A percentile compares a stretch with the other conserved stretches of the same genome.
phyloP scores from a whole-genome alignment of 805 yeast genomes.

The Wickerhamiella spandovensis region DNA sequence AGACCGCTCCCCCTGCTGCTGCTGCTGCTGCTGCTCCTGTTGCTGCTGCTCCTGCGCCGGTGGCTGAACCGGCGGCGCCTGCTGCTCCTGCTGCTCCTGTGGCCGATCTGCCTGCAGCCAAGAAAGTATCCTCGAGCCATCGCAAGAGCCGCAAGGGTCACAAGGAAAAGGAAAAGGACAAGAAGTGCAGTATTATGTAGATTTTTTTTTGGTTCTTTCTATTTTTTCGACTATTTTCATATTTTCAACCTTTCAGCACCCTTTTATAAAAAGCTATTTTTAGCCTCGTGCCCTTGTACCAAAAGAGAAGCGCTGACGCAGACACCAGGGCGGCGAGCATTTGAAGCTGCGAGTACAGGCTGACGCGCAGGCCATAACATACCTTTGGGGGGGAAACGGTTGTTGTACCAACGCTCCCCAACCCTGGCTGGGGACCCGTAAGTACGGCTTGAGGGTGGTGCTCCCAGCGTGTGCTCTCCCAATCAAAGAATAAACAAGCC shows the following conservation, averaged over 20 bases:
- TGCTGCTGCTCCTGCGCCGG: not conserved
- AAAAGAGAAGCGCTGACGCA: too few relatives aligned
- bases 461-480: too few relatives aligned
- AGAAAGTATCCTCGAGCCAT: not conserved
- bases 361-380: too few relatives aligned
- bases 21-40: not conserved
- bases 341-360: too few relatives aligned
- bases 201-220: not conserved
- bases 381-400: too few relatives aligned
- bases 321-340: too few relatives aligned
- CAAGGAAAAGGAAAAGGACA: slow-evolving; percentile 2
- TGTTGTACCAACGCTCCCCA: too few relatives aligned
- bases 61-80: not conserved
- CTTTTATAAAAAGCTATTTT: not conserved
- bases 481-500: too few relatives aligned
- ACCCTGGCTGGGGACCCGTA: too few relatives aligned
- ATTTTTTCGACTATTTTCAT: not conserved
- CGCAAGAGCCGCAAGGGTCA: not conserved
- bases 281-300: too few relatives aligned
- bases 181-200: slow-evolving; percentile 7
- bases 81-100: not conserved
- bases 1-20: slow-evolving; percentile 37
- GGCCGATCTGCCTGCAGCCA: not conserved
- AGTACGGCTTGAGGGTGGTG: too few relatives aligned
- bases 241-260: too few relatives aligned